Conservation (phyloP, 768 basidiomycete genomes). For the Gautieria morchelliformis region DNA sequence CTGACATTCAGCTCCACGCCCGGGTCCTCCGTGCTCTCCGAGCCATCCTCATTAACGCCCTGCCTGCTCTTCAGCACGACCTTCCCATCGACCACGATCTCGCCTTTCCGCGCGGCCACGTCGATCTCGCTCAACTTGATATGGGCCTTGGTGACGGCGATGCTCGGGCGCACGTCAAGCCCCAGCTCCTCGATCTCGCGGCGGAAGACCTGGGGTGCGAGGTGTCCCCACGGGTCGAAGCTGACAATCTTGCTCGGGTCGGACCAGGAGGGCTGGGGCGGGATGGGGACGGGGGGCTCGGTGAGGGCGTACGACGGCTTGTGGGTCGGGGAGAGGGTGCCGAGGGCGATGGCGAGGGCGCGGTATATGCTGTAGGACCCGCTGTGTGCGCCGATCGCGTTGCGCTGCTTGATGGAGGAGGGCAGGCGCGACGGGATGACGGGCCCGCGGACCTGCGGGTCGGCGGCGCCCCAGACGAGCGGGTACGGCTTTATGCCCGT, state of each 20-base stretch:
- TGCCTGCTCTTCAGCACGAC: slow-evolving; percentile 65
- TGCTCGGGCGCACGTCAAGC: slow-evolving; percentile 84
- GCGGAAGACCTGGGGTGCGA: slow-evolving; percentile 65
- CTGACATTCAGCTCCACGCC: slow-evolving; percentile 84
- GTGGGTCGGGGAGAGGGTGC: slow-evolving; percentile 65
- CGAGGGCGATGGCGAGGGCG: slow-evolving; percentile 87
- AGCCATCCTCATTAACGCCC: slow-evolving; percentile 54
- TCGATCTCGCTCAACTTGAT: slow-evolving; percentile 94
- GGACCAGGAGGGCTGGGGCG: slow-evolving; percentile 69
- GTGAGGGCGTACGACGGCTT: slow-evolving; percentile 78
- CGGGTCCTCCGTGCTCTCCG: slow-evolving; percentile 42
- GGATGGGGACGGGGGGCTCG: slow-evolving; percentile 76
- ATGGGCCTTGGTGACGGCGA: slow-evolving; percentile 87
- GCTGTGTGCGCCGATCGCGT: slow-evolving; percentile 88
- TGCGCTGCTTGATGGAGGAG: slow-evolving; percentile 77
- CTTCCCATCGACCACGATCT: slow-evolving; percentile 70
- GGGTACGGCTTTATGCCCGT: slow-evolving; percentile 76
- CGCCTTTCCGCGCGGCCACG: slow-evolving; percentile 63
- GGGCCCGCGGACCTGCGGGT: slow-evolving; percentile 64
- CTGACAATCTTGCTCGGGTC: slow-evolving; percentile 76
- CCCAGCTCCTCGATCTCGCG: slow-evolving; percentile 52
- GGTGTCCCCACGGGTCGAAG: slow-evolving; percentile 90
- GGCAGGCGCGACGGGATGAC: slow-evolving; percentile 83
- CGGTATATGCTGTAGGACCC: slow-evolving; percentile 95
- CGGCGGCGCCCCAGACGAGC: slow-evolving; percentile 71